A percentile compares a stretch with the other conserved stretches of the same genome.
Conservation (phyloP, 1,139 yeast genomes). For the Kazachstania sp. region DNA sequence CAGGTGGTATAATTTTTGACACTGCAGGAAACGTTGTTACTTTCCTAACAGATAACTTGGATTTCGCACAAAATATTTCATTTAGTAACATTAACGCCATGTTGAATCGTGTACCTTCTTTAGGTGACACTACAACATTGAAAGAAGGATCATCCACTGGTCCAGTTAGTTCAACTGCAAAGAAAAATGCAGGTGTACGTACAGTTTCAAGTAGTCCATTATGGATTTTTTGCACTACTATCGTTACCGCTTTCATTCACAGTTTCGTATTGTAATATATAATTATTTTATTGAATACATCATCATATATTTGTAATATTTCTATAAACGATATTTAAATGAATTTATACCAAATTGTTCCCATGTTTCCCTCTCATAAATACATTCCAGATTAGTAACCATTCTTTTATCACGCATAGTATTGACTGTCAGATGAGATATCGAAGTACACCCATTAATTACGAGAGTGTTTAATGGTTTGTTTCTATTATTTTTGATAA, state of each 20-base stretch:
- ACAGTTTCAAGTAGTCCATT: not conserved
- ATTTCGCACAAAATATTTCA: constrained; percentile 31
- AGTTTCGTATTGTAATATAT: not conserved
- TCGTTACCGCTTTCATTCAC: not conserved
- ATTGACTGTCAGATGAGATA: constrained; percentile 26
- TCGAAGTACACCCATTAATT: constrained; percentile 24
- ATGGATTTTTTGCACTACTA: not conserved
- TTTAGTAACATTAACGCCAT: constrained; percentile 15
- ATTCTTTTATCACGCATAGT: constrained; percentile 17
- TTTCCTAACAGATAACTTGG: constrained; percentile 46
- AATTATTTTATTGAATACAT: too few relatives aligned
- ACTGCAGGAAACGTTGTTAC: constrained; percentile 48
- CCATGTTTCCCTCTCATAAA: constrained; percentile 27
- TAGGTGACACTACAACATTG: not conserved
- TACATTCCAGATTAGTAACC: constrained; percentile 20
- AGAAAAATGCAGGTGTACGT: not conserved
- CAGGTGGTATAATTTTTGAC: constrained; percentile 62
- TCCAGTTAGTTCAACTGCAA: not conserved
- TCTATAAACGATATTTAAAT: constrained; percentile 11
- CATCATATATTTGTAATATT: too few relatives aligned
- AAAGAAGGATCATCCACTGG: not conserved
- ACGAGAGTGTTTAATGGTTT: constrained; percentile 17
- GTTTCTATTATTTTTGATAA: constrained; percentile 12
- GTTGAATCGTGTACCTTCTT: constrained; percentile 9
- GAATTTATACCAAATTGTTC: constrained; percentile 26